Evolutionary conservation across 108 stramenopile genomes (phyloP).

Genomic region (Nitzschia sp.): DNA sequence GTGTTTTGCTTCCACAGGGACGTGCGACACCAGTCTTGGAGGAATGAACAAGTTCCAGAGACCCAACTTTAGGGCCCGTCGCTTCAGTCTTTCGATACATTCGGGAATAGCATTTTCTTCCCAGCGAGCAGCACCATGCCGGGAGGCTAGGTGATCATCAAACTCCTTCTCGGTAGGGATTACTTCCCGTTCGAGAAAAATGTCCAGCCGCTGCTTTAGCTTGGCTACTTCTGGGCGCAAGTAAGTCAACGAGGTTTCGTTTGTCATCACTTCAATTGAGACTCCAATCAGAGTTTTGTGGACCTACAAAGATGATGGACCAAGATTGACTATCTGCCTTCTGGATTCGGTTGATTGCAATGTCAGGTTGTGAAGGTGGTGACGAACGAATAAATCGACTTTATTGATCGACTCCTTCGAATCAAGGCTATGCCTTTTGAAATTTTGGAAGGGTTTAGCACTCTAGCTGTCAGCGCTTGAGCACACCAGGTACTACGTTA

Average conservation of each 20-base stretch:
- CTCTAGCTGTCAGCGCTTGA: no score
- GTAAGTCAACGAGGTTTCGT: slow-evolving; percentile 33
- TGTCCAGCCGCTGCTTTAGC: slow-evolving; percentile 61
- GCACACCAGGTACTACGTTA: no score
- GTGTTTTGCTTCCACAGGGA: slow-evolving; percentile 21
- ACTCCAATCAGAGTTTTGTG: no score
- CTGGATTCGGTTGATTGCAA: no score
- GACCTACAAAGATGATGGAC: no score
- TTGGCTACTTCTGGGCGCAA: slow-evolving; percentile 51
- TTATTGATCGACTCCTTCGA: no score
- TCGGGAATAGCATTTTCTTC: slow-evolving; percentile 68
- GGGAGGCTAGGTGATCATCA: slow-evolving; percentile 53
- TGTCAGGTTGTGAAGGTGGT: no score
- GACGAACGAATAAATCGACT: no score
- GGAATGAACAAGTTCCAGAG: slow-evolving; percentile 92
- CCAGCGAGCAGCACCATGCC: slow-evolving; percentile 63
- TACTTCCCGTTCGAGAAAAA: slow-evolving; percentile 71
- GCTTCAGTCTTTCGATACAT: slow-evolving; percentile 57
- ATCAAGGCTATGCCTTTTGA: no score
- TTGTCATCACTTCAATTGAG: background rate
- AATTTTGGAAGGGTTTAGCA: no score
- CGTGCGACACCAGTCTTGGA: slow-evolving; percentile 39
- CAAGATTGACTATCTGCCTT: no score
- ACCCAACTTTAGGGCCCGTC: slow-evolving; percentile 63
- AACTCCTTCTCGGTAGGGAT: slow-evolving; percentile 81